Conservation (phyloP, 2,329 filamentous ascomycete genomes). For the Thermoascus crustaceus region DNA sequence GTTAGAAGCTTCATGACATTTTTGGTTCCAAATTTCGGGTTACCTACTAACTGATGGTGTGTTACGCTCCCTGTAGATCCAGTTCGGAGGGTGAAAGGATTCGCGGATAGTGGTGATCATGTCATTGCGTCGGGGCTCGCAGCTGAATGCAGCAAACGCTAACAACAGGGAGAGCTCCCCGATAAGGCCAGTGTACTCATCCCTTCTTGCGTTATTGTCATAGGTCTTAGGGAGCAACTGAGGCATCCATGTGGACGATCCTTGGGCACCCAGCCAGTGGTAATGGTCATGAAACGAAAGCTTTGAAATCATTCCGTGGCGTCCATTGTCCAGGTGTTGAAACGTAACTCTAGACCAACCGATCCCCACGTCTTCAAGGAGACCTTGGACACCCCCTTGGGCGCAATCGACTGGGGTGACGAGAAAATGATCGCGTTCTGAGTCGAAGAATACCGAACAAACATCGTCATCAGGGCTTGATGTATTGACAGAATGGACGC, state of each 20-base stretch:
- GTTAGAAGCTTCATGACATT: not conserved
- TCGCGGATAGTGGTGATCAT: constrained; percentile 3
- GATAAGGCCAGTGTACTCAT: constrained; percentile 1
- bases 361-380: not conserved
- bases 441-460: constrained; percentile 8
- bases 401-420: constrained; percentile 3
- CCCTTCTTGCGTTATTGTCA: not conserved
- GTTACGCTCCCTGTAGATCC: not conserved
- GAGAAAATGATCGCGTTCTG: constrained; percentile 5
- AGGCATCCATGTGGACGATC: constrained; percentile 4
- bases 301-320: not conserved
- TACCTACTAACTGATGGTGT: constrained; percentile 2
- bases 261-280: not conserved
- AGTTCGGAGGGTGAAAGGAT: constrained; percentile 3
- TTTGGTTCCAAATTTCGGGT: not conserved
- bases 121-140: not conserved
- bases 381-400: not conserved
- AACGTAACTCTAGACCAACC: constrained; percentile 4
- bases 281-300: not conserved
- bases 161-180: constrained; percentile 6
- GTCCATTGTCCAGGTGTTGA: not conserved
- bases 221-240: constrained; percentile 5
- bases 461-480: not conserved
- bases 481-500: not conserved
- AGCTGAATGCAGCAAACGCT: constrained; percentile 6